Evolutionary conservation across 148 eudicot genomes (phyloP), one percentile per base, ranked within the genome.

Genomic region (Nepenthes gracilis): DNA sequence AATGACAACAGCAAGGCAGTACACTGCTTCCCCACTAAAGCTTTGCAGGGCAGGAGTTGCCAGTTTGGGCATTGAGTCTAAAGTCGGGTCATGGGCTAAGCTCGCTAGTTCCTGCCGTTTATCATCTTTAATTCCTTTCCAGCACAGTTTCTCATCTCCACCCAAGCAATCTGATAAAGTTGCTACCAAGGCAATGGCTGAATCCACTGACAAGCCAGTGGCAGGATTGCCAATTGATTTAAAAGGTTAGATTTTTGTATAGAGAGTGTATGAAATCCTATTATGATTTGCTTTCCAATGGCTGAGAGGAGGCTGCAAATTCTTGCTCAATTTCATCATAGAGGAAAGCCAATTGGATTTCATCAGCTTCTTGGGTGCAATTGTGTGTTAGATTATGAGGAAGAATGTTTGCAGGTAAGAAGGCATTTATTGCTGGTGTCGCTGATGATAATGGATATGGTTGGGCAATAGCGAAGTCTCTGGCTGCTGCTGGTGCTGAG

Each of bases 401-500:
- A 33, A 51, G 48, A 47, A 53, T 49, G 14, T 50, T 48, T 7
- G 32, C 51, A 91, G 97, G 97, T 65, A 87, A 91, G 74, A 83
- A 88, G 71, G 97, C 97, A 57, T 90, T 90, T 69, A 85, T 90
- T 48, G 97, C 97, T 53, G 97, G 97, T 36, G 70, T 90, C 61
- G 95, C 97, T 68, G 97, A 90, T 78, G 97, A 90, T 74, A 90
- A 78, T 65, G 97, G 97, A 71, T 90, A 90, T 71, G 97, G 97
- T 67, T 90, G 97, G 97, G 97, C 97, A 45, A 90, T 90, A 59
- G 97, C 97, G 36, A 90, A 85, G 60, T 87, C 97, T 60, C 75
- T 90, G 54, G 92, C 92, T 59, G 97, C 97, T 63, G 97, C 97
- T 64, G 97, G 97, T 79, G 97, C 97, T 64, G 97, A 90, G 81